Evolutionary conservation across 1,284 basidiomycete genomes (phyloP), one percentile per base, ranked within the genome.

Genomic region (Trametes pubescens): DNA sequence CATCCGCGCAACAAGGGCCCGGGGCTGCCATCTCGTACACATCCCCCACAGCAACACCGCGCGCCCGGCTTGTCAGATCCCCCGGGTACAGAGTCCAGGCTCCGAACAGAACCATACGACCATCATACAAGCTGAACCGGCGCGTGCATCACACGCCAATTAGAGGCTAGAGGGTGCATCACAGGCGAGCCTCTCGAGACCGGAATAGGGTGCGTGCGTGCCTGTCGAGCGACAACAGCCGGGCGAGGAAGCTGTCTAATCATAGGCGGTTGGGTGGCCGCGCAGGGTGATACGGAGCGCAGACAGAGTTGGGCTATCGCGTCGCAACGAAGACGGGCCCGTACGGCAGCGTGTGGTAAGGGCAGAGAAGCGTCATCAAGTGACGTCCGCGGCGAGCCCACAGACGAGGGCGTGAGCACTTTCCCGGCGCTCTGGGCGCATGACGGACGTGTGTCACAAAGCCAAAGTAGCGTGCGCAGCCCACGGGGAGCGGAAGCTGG

Each of bases 161-260:
- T 6, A 1, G 40, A 34, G 35, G 18, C 29, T 18, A 26, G 59
- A 54, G n/a, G 32, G 35, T 21, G 32, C 51, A 37, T 38, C 38
- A 24, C 4, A 38, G 51, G 59, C 47, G 43, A 29, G 29, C 29
- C 29, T 32, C 29, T 32, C 29, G 38, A 44, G 53, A 21, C 60
- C 60, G 47, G 47, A 61, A 61, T 16, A 35, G 53, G 60, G 24
- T 29, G n/a, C 5, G 54, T 56, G 53, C 53, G 46, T 56, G 53
- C 53, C 22, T 37, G 21, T 24, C 40, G 21, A n/a, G 51, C 44
- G 48, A 60, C 51, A 48, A 61, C 24, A 35, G 60, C 51, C 53
- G 40, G 59, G 53, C 37, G 53, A 55, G 47, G 60, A 61, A 61
- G 60, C 53, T 44, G 60, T 55, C 60, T 56, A 40, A 61, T 56